Evolutionary conservation across 768 basidiomycete genomes (phyloP), one percentile per base, ranked within the genome.

Genomic region (Hericium rajendrae): DNA sequence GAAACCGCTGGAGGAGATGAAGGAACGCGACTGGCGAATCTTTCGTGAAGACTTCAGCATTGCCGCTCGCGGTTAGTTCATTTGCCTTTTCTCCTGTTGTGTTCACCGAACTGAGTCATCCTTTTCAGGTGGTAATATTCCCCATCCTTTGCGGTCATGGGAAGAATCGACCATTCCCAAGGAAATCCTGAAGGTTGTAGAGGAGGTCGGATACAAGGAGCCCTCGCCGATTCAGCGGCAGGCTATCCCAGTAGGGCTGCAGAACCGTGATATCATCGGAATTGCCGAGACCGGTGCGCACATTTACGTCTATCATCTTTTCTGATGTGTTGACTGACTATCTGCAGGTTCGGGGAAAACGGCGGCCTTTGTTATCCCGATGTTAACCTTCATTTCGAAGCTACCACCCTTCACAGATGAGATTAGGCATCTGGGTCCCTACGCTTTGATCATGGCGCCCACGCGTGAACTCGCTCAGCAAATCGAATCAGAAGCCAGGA

Each of bases 31-130:
- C 69, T 99, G 97, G 97, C 84, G 97, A 65, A 99, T 99, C 69
- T 98, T 99, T 76, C 77, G 94, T 60, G 97, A 98, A 71, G 97
- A 99, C 72, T 99, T 95, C 74, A 94, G 87, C 66, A 99, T 99
- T 58, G 84, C 91, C 57, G 87, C 94, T 1, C 74, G 94, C 71
- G 95, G 94, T 87, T 53, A 26, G 76, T 68, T n/a, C 57, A 41
- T 51, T 57, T 50, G 55, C 26, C 22, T 28, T 18, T 15, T 18
- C 0, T 57, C 11, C 49, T 28, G 18, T 49, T n/a, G 26, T 52
- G 15, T 26, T 49, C 32, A 24, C 61, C 52, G 52, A 40, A 58
- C 12, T 51, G 56, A 38, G n/a, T 24, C 13, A 1, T 6, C 26
- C 37, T 32, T 51, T 59, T 0, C 63, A 94, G 91, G 92, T 71